A percentile compares a stretch with the other conserved stretches of the same genome.
Evolutionary conservation across 2,329 filamentous ascomycete genomes (phyloP).

Genomic region (Colletotrichum sp.): DNA sequence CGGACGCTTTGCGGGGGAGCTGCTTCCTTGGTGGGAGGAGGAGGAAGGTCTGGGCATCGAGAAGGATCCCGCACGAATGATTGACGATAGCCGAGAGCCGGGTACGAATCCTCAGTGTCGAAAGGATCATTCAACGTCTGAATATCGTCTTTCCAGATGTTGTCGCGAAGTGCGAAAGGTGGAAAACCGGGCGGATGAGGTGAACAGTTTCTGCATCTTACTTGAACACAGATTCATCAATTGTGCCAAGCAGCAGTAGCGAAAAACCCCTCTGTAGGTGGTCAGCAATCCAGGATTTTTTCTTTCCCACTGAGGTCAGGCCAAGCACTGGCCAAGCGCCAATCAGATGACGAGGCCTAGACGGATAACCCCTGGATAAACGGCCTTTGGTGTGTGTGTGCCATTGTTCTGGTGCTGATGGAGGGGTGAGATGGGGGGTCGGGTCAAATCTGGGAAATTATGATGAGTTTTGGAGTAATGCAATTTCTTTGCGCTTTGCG

Average conservation of each 20-base stretch:
- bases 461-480: neutral
- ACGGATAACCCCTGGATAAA: slow-evolving; percentile 4
- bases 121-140: neutral
- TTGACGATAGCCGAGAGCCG: neutral
- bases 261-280: neutral
- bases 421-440: neutral
- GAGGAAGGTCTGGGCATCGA: neutral
- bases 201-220: neutral
- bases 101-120: neutral
- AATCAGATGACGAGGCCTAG: slow-evolving; percentile 5
- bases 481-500: slow-evolving; percentile 7
- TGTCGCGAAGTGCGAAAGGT: neutral
- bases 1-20: neutral
- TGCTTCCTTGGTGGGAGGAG: neutral
- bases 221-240: neutral
- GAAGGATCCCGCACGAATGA: neutral
- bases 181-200: neutral
- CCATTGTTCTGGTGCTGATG: neutral
- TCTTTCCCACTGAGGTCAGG: neutral
- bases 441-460: neutral
- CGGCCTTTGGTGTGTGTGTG: neutral
- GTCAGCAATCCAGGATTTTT: neutral
- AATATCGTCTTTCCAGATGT: neutral
- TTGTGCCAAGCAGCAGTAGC: neutral
- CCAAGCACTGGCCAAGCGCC: slow-evolving; percentile 14